Base-by-base conservation (phyloP, 2,329 filamentous ascomycete species). In the Trichoderma sp. region DNA sequence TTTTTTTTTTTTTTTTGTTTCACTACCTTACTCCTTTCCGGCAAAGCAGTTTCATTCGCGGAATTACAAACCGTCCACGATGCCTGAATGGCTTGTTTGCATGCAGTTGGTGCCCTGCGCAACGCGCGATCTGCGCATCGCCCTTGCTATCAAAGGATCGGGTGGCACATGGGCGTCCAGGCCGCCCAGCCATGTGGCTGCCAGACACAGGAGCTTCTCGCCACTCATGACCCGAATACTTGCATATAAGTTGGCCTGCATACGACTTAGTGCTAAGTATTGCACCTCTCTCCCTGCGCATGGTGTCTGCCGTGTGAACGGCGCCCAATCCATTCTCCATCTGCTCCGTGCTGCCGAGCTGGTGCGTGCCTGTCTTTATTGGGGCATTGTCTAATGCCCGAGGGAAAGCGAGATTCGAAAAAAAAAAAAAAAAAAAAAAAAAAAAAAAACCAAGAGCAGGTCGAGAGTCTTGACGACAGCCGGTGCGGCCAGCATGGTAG, bases 211-310 rank as follows among this genome's bases (percentile, higher is more conserved):
- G 37, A 37, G 34, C 57, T 52, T 35, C 22, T 67, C 34, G 54
- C 64, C 64, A 67, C 64, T 67, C 19, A 60, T 27, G n/a, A 29
- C 63, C 64, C 53, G 56, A 67, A 60, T 50, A 59, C 64, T 60
- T 60, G 61, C 61, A 64, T 56, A 54, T 54, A 64, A 25, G 25
- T 22, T 13, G 57, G 37, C 27, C 57, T 48, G 57, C 37, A 48
- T 60, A 22, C 12, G 32, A 52, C 59, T n/a, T n/a, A n/a, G n/a
- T n/a, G n/a, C n/a, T n/a, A n/a, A n/a, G n/a, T 39, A 54, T 32
- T 64, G 32, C 60, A 13, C 34, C n/a, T n/a, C n/a, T 56, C 61
- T 56, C 61, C 61, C 50, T 64, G 50, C 61, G 27, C 48, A 53
- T 19, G 34, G 61, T 64, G 50, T 53, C 60, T 42, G 9, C 45